These are phyloP conservation scores for Fusarium floridanum DNA, from an alignment of 2,329 filamentous ascomycete genomes.

Conservation along the genomic window DNA sequence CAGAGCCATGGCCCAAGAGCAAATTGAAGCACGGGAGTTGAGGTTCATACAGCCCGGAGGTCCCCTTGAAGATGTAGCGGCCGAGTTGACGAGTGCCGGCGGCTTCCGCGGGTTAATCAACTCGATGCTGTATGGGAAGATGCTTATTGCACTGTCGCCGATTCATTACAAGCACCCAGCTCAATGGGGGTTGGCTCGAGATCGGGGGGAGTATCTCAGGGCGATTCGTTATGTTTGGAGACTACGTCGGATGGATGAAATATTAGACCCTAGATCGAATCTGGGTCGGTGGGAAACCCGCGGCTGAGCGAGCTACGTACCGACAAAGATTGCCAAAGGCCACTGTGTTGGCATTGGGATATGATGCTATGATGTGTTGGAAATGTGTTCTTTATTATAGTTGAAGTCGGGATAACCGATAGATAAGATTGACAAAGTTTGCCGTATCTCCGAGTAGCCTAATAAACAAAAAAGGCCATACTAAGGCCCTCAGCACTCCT, in stretches of 20 bases:
- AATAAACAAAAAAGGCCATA: too few relatives aligned
- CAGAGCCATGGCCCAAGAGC: neutral
- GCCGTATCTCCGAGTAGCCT: too few relatives aligned
- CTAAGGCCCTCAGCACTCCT: too few relatives aligned
- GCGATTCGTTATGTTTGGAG: neutral
- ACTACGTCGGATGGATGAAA: neutral
- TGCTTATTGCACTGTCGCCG: neutral
- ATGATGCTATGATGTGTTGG: too few relatives aligned
- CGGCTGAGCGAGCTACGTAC: too few relatives aligned
- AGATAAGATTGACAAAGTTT: too few relatives aligned
- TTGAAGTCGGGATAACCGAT: too few relatives aligned
- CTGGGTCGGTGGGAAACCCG: too few relatives aligned
- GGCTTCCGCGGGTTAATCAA: conserved; percentile 5
- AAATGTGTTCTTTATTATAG: too few relatives aligned
- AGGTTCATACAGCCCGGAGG: neutral
- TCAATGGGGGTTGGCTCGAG: neutral
- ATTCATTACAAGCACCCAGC: neutral
- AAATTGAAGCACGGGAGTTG: neutral
- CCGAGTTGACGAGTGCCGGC: neutral
- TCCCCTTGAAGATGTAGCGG: neutral
- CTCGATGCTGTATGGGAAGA: conserved; percentile 3
- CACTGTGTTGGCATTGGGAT: too few relatives aligned
- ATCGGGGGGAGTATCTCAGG: neutral
- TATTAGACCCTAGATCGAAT: too few relatives aligned
- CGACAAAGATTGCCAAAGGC: too few relatives aligned